Evolutionary conservation across 352 stramenopile genomes (phyloP), one percentile per base, ranked within the genome.

Genomic region (Globisporangium paroecandrum): DNA sequence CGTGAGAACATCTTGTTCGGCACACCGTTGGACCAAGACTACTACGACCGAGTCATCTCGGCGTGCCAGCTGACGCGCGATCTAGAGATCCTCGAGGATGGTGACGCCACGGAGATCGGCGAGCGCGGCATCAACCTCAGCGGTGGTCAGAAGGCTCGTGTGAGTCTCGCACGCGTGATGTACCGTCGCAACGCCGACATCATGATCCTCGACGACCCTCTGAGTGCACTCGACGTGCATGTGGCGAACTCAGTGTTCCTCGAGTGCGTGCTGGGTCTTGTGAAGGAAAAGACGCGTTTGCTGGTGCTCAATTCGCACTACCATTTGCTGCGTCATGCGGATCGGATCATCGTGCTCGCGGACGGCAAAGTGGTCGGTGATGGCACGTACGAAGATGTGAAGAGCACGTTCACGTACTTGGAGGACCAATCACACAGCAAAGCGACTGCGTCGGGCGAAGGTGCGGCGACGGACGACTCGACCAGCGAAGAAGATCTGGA

Each of bases 61-160:
- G 81, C 83, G 1, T 98, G 93, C 68, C 83, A 89, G 46, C 75
- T 99, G 10, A 54, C 76, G 0, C 83, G 88, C 34, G 95, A 99
- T 71, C 70, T 99, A n/a, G 82, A 83, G 32, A 69, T 93, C 8
- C 77, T 98, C n/a, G 77, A 90, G 9, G 75, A 78, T 27, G 95
- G 95, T 1, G 96, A 99, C 71, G 53, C 75, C 58, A 98, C 95
- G 0, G 94, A 99, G 71, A 98, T 99, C 58, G 97, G 96, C 8
- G 94, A 82, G 47, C 72, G 84, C 1, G 90, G 90, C 3, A 89
- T 96, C 61, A 97, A 94, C 66, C 63, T 97, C 5, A 91, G 79
- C 59, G 90, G 90, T 9, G 90, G 90, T 1, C 90, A 97, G 66
- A 94, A 93, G 66, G 81, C 83, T 34, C 81, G 85, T 0, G 76